Percentiles rank a stretch among this genome's conserved stretches.
Evolutionary conservation across 768 basidiomycete species (phyloP).

Genomic region (Neoboletus subvelutipes): DNA sequence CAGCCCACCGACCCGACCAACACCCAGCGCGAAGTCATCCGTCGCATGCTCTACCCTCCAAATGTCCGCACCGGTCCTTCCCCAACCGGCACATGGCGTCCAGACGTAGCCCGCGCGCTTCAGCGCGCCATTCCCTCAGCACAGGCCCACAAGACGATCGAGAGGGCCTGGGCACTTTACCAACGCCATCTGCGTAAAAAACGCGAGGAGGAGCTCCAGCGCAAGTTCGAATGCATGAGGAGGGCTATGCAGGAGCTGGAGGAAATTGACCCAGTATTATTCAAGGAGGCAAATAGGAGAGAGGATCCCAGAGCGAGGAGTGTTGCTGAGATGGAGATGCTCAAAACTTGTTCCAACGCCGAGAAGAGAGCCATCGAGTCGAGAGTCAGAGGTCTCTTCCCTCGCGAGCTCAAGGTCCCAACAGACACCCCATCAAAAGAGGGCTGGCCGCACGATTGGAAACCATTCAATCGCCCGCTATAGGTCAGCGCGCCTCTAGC

Average conservation of each 20-base stretch:
- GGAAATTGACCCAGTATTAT: slow-evolving; percentile 48
- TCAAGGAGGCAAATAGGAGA: slow-evolving; percentile 68
- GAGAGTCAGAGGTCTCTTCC: slow-evolving; percentile 78
- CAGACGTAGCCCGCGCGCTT: slow-evolving; percentile 72
- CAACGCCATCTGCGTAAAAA: slow-evolving; percentile 70
- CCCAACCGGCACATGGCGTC: slow-evolving; percentile 83
- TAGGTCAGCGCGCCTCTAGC: slow-evolving; percentile 15
- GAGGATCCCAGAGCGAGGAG: slow-evolving; percentile 73
- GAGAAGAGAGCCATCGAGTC: slow-evolving; percentile 75
- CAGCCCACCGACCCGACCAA: slow-evolving; percentile 39
- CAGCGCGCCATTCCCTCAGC: slow-evolving; percentile 83
- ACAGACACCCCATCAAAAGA: slow-evolving; percentile 78
- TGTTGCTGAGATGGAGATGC: slow-evolving; percentile 52
- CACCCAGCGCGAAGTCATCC: slow-evolving; percentile 69
- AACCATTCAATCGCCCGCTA: slow-evolving; percentile 56
- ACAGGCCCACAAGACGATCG: slow-evolving; percentile 90
- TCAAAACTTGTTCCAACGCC: slow-evolving; percentile 60
- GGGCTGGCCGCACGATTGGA: slow-evolving; percentile 91
- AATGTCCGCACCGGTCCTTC: slow-evolving; percentile 68
- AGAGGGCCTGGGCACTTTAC: slow-evolving; percentile 86
- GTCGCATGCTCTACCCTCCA: slow-evolving; percentile 76
- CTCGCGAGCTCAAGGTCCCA: slow-evolving; percentile 82
- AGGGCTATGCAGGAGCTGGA: slow-evolving; percentile 82
- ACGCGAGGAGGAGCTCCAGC: slow-evolving; percentile 63
- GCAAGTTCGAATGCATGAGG: slow-evolving; percentile 82